These are phyloP conservation scores for Coemansia sp. DNA, from an alignment of 192 early-diverging fungal species.

Conservation along the genomic window DNA sequence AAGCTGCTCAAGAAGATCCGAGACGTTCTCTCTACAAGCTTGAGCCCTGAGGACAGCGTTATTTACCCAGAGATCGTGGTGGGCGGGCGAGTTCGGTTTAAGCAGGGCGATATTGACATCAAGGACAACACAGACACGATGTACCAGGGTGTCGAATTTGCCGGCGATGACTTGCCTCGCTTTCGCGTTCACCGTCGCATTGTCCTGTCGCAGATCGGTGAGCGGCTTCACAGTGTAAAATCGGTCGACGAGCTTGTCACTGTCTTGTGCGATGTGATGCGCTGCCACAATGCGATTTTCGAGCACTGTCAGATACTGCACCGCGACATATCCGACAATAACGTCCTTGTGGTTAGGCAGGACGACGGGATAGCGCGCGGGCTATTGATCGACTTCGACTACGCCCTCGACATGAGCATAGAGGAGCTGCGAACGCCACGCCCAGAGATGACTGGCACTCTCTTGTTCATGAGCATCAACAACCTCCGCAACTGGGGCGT, in stretches of 20 bases:
- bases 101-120: neutral
- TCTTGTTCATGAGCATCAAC: conserved; percentile 31
- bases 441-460: conserved; percentile 4
- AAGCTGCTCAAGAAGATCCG: neutral
- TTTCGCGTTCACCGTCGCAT: conserved; percentile 12
- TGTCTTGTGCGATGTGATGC: conserved; percentile 26
- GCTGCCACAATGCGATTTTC: conserved; percentile 14
- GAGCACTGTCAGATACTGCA: conserved; percentile 20
- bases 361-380: conserved; percentile 5
- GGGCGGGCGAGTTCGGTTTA: neutral
- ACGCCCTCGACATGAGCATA: neutral
- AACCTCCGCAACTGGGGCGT: conserved; percentile 3
- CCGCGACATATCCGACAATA: conserved; percentile 26
- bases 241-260: conserved; percentile 17
- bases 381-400: conserved; percentile 32
- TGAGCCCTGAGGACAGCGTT: neutral
- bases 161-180: neutral
- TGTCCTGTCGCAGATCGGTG: conserved; percentile 13
- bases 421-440: neutral
- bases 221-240: neutral
- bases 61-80: neutral
- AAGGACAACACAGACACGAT: neutral
- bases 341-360: conserved; percentile 13
- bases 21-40: neutral
- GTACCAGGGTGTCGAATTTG: neutral